These are phyloP conservation scores for Solanum sparsipilum DNA, from an alignment of 257 asterid species.

Conservation along the genomic window DNA sequence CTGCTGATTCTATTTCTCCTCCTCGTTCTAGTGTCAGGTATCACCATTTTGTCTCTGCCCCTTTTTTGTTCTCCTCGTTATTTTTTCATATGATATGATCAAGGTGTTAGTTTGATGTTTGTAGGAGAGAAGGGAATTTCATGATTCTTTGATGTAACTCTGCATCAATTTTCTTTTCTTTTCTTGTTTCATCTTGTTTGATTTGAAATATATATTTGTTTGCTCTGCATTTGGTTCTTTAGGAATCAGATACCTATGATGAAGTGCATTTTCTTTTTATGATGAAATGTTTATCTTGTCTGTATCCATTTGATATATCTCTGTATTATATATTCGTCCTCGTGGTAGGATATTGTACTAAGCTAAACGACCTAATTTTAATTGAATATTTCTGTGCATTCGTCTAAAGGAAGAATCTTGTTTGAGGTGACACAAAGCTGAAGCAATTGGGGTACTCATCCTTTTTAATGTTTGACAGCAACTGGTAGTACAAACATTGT, in stretches of 20 bases:
- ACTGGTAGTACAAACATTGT: not conserved
- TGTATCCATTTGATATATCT: not conserved
- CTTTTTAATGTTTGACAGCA: not conserved
- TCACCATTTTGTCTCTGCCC: not conserved
- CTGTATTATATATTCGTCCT: not conserved
- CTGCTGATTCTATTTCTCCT: slow-evolving; percentile 77
- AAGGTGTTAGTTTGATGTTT: not conserved
- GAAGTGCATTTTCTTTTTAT: not conserved
- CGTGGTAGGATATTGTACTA: not conserved
- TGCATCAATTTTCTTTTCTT: not conserved
- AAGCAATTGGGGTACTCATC: not conserved
- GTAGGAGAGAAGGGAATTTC: not conserved
- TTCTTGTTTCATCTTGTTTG: not conserved
- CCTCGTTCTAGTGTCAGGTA: slow-evolving; percentile 61
- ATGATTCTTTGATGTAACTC: not conserved
- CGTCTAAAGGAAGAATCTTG: not conserved
- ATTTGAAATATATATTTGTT: not conserved
- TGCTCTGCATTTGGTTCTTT: slow-evolving; percentile 1
- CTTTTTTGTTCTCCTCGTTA: not conserved
- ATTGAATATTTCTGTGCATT: not conserved
- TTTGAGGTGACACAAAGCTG: not conserved
- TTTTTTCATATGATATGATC: not conserved
- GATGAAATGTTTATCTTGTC: not conserved
- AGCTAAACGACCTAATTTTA: not conserved
- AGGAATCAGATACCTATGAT: slow-evolving; percentile 7